Base-by-base conservation (phyloP, 306 rosid species). In the Quercus variabilis region DNA sequence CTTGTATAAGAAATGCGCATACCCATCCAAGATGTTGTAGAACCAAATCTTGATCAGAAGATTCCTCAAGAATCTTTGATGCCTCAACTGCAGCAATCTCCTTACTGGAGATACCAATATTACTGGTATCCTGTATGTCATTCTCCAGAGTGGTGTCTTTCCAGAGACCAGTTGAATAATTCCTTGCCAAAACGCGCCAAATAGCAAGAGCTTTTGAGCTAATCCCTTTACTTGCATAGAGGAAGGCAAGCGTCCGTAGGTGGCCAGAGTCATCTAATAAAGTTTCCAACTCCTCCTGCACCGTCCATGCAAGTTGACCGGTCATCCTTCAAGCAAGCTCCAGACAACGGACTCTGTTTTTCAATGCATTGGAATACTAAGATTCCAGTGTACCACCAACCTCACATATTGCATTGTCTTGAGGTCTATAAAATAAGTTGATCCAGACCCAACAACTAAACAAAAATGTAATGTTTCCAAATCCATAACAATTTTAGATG, bases 11-110 rank as follows among this genome's bases (percentile, higher is more conserved):
- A 69, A 52, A 35, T 71, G 64, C 62, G 51, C 84, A 68, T 90
- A 95, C 99, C 99, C 99, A 95, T 90, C 97, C 98, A 83, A 95
- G 91, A 90, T 95, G 96, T 77, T 88, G 97, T 76, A 95, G 92
- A 81, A 95, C 90, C 89, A 95, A 90, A 73, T 81, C 91, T 76
- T 89, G 88, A 83, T 91, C 97, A 64, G 97, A 91, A 70, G 97
- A 95, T 84, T 84, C 92, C 92, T 90, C 91, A 25, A 95, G 99
- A 86, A 95, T 93, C 87, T 91, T 91, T 54, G 99, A 86, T 56
- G 99, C 99, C 90, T 92, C 99, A 19, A 87, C 85, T 20, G 97
- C 97, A 82, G 99, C 99, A 78, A 68, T 85, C 82, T 83, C 93
- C 89, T 82, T 91, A 60, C 97, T 90, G 82, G 94, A 86, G 75